Conservation (phyloP, 331 rosid genomes). For the Malus hybrid region DNA sequence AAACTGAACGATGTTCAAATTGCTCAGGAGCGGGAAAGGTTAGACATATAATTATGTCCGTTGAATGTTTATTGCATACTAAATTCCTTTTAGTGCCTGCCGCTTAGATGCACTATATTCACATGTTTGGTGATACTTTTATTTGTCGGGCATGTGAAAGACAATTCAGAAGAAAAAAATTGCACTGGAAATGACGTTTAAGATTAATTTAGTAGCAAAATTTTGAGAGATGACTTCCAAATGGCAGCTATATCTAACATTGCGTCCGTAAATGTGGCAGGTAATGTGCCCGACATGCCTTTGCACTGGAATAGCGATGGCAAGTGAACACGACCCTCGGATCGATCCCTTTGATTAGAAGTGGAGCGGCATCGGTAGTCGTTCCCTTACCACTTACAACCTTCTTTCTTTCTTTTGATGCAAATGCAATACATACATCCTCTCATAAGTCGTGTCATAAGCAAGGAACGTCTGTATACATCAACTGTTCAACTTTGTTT, state of each 20-base stretch:
- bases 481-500: neutral
- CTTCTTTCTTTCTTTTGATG: neutral
- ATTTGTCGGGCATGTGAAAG: neutral
- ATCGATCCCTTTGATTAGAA: constrained; percentile 85
- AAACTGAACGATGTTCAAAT: constrained; percentile 79
- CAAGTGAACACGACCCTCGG: constrained; percentile 96
- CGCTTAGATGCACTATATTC: neutral
- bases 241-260: neutral
- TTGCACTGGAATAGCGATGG: constrained; percentile 99
- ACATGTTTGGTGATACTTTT: neutral
- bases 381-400: neutral
- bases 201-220: neutral
- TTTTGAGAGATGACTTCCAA: neutral
- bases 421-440: neutral
- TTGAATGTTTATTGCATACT: neutral
- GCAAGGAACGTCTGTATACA: neutral
- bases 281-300: constrained; percentile 99
- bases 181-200: neutral
- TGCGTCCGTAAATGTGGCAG: constrained; percentile 31
- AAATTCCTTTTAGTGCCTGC: neutral
- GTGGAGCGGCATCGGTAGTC: neutral
- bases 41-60: constrained; percentile 7
- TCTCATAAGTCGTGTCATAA: neutral
- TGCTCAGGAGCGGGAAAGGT: constrained; percentile 99
- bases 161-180: neutral